Conservation (phyloP, 179 eudicot species). For the Heliamphora pulchella region DNA sequence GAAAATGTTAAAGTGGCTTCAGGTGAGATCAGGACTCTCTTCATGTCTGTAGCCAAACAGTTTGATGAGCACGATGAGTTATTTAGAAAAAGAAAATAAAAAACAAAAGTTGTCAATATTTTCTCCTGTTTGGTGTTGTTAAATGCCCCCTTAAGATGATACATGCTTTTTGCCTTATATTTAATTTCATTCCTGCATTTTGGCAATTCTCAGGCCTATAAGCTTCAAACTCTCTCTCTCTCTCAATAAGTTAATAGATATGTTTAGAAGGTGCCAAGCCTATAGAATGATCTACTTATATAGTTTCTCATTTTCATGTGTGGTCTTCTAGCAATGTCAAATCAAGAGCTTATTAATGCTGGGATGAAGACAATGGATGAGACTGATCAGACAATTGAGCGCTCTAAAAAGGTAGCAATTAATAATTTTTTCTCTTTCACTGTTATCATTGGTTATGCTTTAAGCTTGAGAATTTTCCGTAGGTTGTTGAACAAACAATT, state of each 20-base stretch:
- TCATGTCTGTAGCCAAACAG: background rate
- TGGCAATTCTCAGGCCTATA: background rate
- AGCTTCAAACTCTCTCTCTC: background rate
- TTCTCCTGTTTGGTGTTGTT: background rate
- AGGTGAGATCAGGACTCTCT: constrained; percentile 36
- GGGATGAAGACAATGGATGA: constrained; percentile 77
- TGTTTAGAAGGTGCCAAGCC: background rate
- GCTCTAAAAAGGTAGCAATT: constrained; percentile 66
- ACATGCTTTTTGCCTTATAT: background rate
- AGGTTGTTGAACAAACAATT: constrained; percentile 86
- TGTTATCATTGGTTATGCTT: background rate
- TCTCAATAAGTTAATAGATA: background rate
- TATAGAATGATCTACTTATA: background rate
- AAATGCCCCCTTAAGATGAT: background rate
- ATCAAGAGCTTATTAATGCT: constrained; percentile 83
- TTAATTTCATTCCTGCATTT: background rate
- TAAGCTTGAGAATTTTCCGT: constrained; percentile 14
- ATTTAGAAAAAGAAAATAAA: background rate
- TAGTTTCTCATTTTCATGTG: background rate
- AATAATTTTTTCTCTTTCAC: constrained; percentile 1
- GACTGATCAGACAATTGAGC: constrained; percentile 98
- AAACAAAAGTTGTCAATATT: background rate
- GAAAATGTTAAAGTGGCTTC: constrained; percentile 82
- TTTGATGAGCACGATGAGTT: background rate
- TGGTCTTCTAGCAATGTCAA: constrained; percentile 61